A percentile compares a stretch with the other conserved stretches of the same genome.
These are phyloP conservation scores for Daedaleopsis sinensis DNA, from an alignment of 768 basidiomycete genomes.

Conservation along the genomic window DNA sequence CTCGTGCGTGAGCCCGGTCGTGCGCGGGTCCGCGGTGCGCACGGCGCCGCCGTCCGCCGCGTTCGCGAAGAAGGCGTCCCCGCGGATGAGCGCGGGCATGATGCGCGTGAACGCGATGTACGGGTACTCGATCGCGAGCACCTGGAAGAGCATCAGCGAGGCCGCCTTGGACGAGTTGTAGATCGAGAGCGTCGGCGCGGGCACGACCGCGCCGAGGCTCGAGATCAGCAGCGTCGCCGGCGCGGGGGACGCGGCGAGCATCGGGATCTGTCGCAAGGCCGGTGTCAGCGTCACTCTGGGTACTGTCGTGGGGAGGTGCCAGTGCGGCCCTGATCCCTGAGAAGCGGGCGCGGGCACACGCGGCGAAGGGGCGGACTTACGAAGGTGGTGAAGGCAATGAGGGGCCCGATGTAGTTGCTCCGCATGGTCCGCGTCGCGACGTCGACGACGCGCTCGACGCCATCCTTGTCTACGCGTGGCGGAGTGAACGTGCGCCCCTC, in stretches of 20 bases:
- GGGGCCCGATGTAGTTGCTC: conserved; percentile 72
- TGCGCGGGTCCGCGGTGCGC: conserved; percentile 51
- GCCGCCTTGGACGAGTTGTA: conserved; percentile 87
- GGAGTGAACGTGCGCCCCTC: conserved; percentile 36
- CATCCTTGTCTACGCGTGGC: conserved; percentile 49
- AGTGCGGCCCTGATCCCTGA: too few relatives aligned
- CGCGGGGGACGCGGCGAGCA: conserved; percentile 61
- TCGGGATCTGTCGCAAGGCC: conserved; percentile 60
- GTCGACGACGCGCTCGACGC: conserved; percentile 59
- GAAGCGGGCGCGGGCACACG: too few relatives aligned
- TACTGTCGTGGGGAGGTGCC: not conserved
- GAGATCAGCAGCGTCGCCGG: conserved; percentile 83
- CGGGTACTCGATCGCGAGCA: conserved; percentile 81
- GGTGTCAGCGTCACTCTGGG: not conserved
- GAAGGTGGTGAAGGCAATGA: conserved; percentile 69
- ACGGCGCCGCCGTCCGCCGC: conserved; percentile 63
- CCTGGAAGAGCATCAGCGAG: conserved; percentile 74
- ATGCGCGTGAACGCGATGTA: conserved; percentile 61
- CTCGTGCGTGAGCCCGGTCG: conserved; percentile 58
- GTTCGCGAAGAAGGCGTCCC: conserved; percentile 75
- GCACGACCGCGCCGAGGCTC: conserved; percentile 75
- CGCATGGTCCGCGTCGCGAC: conserved; percentile 57
- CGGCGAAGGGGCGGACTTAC: conserved; percentile 43
- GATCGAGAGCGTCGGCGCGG: conserved; percentile 83
- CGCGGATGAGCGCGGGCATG: conserved; percentile 67